phyloP scores from a whole-genome alignment of 192 early-diverging fungal species.

The Glomus cerebriforme region DNA sequence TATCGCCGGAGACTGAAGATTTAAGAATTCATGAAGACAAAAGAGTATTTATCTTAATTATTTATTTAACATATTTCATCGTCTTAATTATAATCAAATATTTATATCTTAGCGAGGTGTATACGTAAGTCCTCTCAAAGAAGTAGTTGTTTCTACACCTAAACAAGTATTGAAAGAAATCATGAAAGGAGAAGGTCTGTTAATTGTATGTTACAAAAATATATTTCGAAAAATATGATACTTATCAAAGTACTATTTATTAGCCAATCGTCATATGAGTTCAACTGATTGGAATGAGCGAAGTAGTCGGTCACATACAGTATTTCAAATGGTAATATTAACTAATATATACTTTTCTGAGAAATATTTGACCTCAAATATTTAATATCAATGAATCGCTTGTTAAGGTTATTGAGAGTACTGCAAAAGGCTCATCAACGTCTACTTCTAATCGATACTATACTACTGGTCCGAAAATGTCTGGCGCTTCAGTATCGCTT shows the following conservation, averaged over 20 bases:
- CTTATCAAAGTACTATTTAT: neutral
- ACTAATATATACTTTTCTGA: conserved; percentile 3
- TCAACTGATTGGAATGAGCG: conserved; percentile 93
- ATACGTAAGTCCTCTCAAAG: conserved; percentile 71
- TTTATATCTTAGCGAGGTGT: conserved; percentile 58
- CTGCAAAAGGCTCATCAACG: conserved; percentile 33
- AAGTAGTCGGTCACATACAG: conserved; percentile 91
- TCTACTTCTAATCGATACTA: conserved; percentile 39
- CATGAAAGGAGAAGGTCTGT: conserved; percentile 68
- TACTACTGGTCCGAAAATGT: conserved; percentile 15
- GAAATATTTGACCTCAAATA: neutral
- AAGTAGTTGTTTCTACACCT: conserved; percentile 72
- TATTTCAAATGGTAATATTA: conserved; percentile 81
- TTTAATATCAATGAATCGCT: neutral
- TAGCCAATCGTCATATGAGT: conserved; percentile 81
- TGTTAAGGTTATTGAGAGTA: conserved; percentile 73
- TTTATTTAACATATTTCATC: neutral
- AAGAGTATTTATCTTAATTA: conserved; percentile 35
- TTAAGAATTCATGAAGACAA: conserved; percentile 85
- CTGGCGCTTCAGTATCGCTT: conserved; percentile 15
- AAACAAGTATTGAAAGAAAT: conserved; percentile 77
- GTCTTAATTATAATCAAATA: neutral
- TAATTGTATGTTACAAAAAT: neutral
- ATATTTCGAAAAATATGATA: neutral
- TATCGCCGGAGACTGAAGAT: conserved; percentile 79